Base-by-base conservation (phyloP, 2,329 filamentous ascomycete species). In the Metarhizium album region DNA sequence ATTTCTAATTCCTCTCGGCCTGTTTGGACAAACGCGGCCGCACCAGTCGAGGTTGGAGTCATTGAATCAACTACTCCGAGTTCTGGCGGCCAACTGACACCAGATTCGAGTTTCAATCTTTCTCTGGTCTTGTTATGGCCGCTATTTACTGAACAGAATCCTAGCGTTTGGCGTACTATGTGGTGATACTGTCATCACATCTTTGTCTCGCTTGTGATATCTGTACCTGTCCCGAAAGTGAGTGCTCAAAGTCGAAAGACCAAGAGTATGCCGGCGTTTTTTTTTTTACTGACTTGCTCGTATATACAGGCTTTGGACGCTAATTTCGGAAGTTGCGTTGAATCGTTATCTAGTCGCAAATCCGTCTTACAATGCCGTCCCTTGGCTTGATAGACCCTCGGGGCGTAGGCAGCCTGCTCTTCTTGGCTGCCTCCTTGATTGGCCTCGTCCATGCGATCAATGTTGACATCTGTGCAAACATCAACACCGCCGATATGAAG, bases 401-500 rank as follows among this genome's bases (percentile, higher is more conserved):
- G 7, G 37, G 42, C 40, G 22, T 50, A 42, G 48, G 42, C 37
- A 47, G 46, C 29, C 38, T 51, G 23, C 18, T 57, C 3, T 20
- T 68, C 14, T 45, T 64, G 46, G 49, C 58, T 37, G 54, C 60
- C 24, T 54, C 55, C 24, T 64, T 60, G 55, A 52, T 52, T 3
- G 45, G 57, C 8, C 13, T 62, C n/a, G 57, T 57, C 31, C 50
- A 50, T 9, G 61, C 63, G 9, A 20, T 68, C 5, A 57, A 61
- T 49, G 49, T 63, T 38, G 54, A 60, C 45, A 57, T 70, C n/a
- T 71, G 69, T 53, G 60, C 69, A 42, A 61, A 50, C 38, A 57
- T 67, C 56, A 71, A 71, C 47, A 71, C 69, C 4, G 67, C 58
- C 24, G 55, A 59, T 20, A 61, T 54, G 20, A 52, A 49, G 16